A percentile compares a stretch with the other conserved stretches of the same genome.
phyloP scores from a whole-genome alignment of 352 stramenopile genomes.

The Ophiocytium majus region DNA sequence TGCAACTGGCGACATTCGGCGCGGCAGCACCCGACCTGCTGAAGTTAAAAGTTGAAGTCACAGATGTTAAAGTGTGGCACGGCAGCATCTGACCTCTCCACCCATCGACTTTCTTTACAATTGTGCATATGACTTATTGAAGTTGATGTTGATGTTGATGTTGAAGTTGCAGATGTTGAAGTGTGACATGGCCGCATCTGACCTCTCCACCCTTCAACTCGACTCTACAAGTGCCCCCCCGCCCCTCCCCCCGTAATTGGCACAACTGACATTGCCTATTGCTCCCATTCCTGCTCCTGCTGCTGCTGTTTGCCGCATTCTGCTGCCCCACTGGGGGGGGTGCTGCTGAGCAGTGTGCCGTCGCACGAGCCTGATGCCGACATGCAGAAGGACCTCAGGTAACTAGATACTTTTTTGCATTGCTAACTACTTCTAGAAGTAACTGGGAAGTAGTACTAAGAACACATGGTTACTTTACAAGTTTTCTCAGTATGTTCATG shows the following conservation, averaged over 20 bases:
- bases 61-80: too few relatives aligned
- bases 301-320: background rate
- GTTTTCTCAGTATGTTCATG: too few relatives aligned
- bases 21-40: too few relatives aligned
- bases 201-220: background rate
- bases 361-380: background rate
- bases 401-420: background rate
- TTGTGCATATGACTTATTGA: too few relatives aligned
- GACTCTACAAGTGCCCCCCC: background rate
- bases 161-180: too few relatives aligned
- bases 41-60: too few relatives aligned
- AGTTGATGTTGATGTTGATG: too few relatives aligned
- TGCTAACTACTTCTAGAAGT: background rate
- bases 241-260: background rate
- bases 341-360: background rate
- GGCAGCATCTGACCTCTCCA: too few relatives aligned
- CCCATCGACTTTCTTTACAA: too few relatives aligned
- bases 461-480: background rate
- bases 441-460: conserved; percentile 8
- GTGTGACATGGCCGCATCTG: too few relatives aligned
- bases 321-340: background rate
- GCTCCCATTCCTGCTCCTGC: background rate
- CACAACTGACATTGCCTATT: background rate
- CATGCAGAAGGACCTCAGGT: background rate
- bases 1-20: too few relatives aligned